Evolutionary conservation across 305 asterid species (phyloP), one percentile per base, ranked within the genome.

Genomic region (Fraxinus angustifolia): DNA sequence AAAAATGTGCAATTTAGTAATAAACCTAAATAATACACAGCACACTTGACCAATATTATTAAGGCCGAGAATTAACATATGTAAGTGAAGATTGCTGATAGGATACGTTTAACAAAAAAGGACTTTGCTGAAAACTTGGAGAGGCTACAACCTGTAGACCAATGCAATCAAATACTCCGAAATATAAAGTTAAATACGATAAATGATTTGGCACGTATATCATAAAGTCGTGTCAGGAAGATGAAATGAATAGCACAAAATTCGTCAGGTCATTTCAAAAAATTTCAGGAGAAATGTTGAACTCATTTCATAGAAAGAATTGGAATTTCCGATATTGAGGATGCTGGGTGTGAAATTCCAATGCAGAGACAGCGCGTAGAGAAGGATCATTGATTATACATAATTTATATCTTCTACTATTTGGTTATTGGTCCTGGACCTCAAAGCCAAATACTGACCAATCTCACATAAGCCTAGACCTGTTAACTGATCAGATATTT

Each of bases 11-110:
- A 45, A 45, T 62, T 74, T 65, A 71, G 75, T 35, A 58, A 48
- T 81, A 78, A n/a, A 80, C 68, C 36, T 21, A 42, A 80, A 73
- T 73, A 74, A 56, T 45, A 73, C 35, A 80, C 38, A 28, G 74
- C 74, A 67, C 3, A 67, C 36, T 4, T 28, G 26, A 14, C 40
- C 45, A 33, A 33, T 71, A 71, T 16, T 71, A 71, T 71, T 2
- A 71, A 71, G 26, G 26, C 17, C 42, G 0, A 6, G 42, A 71
- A 26, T 67, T 2, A 33, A 70, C n/a, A 8, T 30, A n/a, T 30
- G 38, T 11, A 31, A 4, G 40, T 4, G 21, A 70, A 30, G 40
- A 28, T 65, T 31, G 40, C 40, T 30, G 7, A 67, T 26, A 3
- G n/a, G 73, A 5, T 11, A 67, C 73, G 28, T 28, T 26, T 26